phyloP scores from a whole-genome alignment of 805 yeast genomes.

The Wickerhamiella occidentalis region DNA sequence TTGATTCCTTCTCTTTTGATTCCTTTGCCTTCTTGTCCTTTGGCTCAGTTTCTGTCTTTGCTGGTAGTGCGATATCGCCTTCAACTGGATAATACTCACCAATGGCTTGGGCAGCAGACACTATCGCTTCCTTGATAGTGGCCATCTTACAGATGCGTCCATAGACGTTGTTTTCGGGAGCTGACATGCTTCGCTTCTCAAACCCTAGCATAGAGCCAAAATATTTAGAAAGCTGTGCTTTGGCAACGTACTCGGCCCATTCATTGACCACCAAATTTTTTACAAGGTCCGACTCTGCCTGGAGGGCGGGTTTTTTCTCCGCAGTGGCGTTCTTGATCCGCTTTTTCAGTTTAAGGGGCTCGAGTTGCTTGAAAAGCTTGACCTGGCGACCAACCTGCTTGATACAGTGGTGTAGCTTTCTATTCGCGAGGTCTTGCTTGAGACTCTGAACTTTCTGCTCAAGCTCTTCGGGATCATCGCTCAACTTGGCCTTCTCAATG shows the following conservation, averaged over 20 bases:
- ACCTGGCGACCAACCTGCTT: constrained; percentile 23
- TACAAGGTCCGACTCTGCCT: constrained; percentile 19
- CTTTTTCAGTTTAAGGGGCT: constrained; percentile 26
- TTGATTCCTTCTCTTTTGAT: neutral
- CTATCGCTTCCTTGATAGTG: constrained; percentile 14
- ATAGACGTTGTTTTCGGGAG: constrained; percentile 27
- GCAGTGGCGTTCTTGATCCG: constrained; percentile 16
- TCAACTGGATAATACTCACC: constrained; percentile 11
- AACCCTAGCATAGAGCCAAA: constrained; percentile 6
- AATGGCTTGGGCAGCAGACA: constrained; percentile 9
- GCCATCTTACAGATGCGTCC: constrained; percentile 31
- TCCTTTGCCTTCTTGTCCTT: no score
- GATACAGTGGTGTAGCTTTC: constrained; percentile 25
- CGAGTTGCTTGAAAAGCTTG: constrained; percentile 26
- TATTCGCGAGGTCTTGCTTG: constrained; percentile 23
- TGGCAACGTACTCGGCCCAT: constrained; percentile 16
- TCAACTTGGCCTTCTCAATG: constrained; percentile 15
- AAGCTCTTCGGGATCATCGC: constrained; percentile 16
- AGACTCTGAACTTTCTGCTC: constrained; percentile 17
- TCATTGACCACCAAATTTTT: constrained; percentile 17
- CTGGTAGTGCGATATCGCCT: constrained; percentile 6
- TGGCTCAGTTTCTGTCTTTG: neutral
- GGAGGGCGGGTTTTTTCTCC: constrained; percentile 3
- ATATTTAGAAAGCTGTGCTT: constrained; percentile 15
- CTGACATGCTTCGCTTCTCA: constrained; percentile 16